Conservation (phyloP, 2,329 filamentous ascomycete species). For the Beauveria australis region DNA sequence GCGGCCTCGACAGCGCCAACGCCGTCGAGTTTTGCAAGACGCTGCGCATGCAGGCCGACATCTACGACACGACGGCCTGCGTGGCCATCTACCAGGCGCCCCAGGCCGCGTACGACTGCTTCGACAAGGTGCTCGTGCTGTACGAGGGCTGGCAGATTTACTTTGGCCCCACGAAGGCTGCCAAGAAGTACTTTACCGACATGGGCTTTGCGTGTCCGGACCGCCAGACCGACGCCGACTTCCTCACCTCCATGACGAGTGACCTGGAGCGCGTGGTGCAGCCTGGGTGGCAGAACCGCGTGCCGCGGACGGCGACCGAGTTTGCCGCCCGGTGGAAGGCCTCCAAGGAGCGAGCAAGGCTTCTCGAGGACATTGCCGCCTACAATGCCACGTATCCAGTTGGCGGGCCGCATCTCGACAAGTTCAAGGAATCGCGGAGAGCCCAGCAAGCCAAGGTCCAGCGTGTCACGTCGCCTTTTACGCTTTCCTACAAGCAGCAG, state of each 20-base stretch:
- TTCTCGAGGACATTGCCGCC: no score
- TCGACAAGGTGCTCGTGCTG: constrained; percentile 60
- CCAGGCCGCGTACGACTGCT: constrained; percentile 46
- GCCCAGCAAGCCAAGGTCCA: background rate
- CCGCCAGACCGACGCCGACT: constrained; percentile 61
- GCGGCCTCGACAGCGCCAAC: constrained; percentile 44
- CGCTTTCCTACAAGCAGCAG: background rate
- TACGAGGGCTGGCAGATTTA: constrained; percentile 61
- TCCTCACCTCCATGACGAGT: constrained; percentile 51
- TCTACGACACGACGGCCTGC: constrained; percentile 10
- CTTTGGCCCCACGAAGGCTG: constrained; percentile 52
- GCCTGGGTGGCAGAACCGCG: constrained; percentile 20
- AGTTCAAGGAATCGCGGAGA: background rate
- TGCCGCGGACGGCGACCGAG: no score
- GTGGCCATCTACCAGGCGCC: constrained; percentile 51
- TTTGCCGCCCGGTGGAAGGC: no score
- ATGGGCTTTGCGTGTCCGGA: constrained; percentile 54
- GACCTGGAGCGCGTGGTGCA: constrained; percentile 22
- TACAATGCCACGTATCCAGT: constrained; percentile 12
- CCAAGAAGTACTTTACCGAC: constrained; percentile 55
- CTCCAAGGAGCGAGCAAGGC: no score
- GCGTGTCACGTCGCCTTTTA: background rate
- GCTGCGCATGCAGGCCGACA: constrained; percentile 15
- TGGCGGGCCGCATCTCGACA: background rate
- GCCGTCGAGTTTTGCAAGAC: constrained; percentile 37